phyloP scores from a whole-genome alignment of 2,329 filamentous ascomycete genomes.

The Rugonectria rugulosa region DNA sequence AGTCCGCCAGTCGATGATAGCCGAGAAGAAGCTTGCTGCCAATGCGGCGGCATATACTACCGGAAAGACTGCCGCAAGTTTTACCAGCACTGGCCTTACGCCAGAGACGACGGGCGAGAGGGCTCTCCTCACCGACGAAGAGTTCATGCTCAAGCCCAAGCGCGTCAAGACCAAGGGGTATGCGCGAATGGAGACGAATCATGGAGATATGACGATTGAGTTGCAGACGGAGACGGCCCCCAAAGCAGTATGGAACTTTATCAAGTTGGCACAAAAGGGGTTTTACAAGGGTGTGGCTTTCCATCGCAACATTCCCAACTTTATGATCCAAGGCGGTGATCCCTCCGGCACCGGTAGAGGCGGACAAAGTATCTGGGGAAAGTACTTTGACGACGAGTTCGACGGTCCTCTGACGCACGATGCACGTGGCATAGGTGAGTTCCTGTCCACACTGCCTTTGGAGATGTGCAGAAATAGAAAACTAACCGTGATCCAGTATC shows the following conservation, averaged over 20 bases:
- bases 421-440: slow-evolving; percentile 68
- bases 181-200: slow-evolving; percentile 84
- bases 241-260: slow-evolving; percentile 96
- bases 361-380: slow-evolving; percentile 91
- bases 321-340: slow-evolving; percentile 98
- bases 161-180: slow-evolving; percentile 92
- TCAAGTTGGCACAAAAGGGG: slow-evolving; percentile 84
- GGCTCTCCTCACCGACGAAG: slow-evolving; percentile 88
- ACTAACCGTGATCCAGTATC: slow-evolving; percentile 52
- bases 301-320: slow-evolving; percentile 92
- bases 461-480: no score
- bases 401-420: slow-evolving; percentile 89
- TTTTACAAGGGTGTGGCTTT: slow-evolving; percentile 88
- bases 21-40: slow-evolving; percentile 70
- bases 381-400: slow-evolving; percentile 93
- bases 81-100: slow-evolving; percentile 93
- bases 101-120: slow-evolving; percentile 89
- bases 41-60: slow-evolving; percentile 93
- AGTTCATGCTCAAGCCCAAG: slow-evolving; percentile 93
- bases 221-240: slow-evolving; percentile 91
- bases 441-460: no score
- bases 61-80: slow-evolving; percentile 88
- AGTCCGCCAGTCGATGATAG: slow-evolving; percentile 50
- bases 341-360: slow-evolving; percentile 91
- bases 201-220: slow-evolving; percentile 87